These are phyloP conservation scores for Alternaria dauci DNA, from an alignment of 2,329 filamentous ascomycete species.

Conservation along the genomic window DNA sequence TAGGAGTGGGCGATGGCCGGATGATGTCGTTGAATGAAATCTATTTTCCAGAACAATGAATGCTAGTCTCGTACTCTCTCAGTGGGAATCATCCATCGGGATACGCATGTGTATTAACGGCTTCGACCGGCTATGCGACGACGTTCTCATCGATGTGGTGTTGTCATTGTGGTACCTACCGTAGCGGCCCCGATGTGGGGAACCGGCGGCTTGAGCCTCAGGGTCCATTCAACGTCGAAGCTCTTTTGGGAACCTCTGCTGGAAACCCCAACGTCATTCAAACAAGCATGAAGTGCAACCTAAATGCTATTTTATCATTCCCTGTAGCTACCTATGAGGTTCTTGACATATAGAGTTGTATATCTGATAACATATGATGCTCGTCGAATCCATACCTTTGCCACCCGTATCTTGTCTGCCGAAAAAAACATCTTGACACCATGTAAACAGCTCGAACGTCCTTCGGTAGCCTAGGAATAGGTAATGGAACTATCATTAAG, in stretches of 20 bases:
- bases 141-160: not conserved
- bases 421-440: not conserved
- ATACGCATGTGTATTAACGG: not conserved
- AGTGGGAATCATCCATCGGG: not conserved
- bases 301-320: too few species aligned
- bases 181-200: conserved; percentile 18
- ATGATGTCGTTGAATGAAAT: not conserved
- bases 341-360: too few species aligned
- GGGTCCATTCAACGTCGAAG: not conserved
- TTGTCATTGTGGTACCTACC: conserved; percentile 12
- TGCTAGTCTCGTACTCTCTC: not conserved
- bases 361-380: too few species aligned
- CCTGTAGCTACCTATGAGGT: too few species aligned
- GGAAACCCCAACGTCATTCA: not conserved
- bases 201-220: conserved; percentile 12
- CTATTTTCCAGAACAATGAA: not conserved
- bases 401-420: not conserved
- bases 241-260: not conserved
- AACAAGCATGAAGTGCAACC: not conserved
- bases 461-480: too few species aligned
- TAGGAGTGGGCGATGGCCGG: not conserved
- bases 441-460: too few species aligned
- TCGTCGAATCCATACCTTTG: not conserved
- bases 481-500: too few species aligned
- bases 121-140: not conserved